phyloP scores from a whole-genome alignment of 176 grass and related monocot genomes.

The Thalia dealbata region DNA sequence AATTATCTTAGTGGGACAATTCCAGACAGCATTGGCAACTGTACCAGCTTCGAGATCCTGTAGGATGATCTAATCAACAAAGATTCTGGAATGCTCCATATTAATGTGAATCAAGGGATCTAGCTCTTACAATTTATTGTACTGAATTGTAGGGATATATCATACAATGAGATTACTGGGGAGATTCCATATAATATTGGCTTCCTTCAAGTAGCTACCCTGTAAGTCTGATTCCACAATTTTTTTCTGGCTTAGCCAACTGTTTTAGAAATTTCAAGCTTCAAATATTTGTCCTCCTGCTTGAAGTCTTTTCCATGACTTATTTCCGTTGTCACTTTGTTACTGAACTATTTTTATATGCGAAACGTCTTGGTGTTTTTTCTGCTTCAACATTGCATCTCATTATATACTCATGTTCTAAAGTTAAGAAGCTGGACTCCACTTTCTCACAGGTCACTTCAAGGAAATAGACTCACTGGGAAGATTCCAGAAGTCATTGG shows the following conservation, averaged over 20 bases:
- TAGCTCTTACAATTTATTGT: background rate
- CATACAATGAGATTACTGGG: conserved; percentile 86
- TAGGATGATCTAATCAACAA: conserved; percentile 26
- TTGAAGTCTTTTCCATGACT: no score
- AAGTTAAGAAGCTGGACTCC: background rate
- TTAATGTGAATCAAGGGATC: background rate
- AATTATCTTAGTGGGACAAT: conserved; percentile 95
- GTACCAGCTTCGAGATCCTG: conserved; percentile 97
- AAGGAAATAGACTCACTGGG: conserved; percentile 81
- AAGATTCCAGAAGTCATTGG: conserved; percentile 98
- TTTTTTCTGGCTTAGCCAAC: no score
- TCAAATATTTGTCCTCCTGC: background rate
- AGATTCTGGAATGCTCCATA: background rate
- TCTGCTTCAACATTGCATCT: no score
- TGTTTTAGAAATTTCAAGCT: background rate
- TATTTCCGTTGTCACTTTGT: no score
- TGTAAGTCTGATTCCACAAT: conserved; percentile 51
- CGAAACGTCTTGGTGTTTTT: no score
- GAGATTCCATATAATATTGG: conserved; percentile 99
- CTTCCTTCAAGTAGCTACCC: conserved; percentile 95
- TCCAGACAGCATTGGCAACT: conserved; percentile 90
- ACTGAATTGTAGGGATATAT: conserved; percentile 68
- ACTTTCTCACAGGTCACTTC: conserved; percentile 57
- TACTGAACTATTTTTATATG: no score
- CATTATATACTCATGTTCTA: no score